Evolutionary conservation across 805 yeast genomes (phyloP).

Genomic region (Lachancea lanzarotensis): DNA sequence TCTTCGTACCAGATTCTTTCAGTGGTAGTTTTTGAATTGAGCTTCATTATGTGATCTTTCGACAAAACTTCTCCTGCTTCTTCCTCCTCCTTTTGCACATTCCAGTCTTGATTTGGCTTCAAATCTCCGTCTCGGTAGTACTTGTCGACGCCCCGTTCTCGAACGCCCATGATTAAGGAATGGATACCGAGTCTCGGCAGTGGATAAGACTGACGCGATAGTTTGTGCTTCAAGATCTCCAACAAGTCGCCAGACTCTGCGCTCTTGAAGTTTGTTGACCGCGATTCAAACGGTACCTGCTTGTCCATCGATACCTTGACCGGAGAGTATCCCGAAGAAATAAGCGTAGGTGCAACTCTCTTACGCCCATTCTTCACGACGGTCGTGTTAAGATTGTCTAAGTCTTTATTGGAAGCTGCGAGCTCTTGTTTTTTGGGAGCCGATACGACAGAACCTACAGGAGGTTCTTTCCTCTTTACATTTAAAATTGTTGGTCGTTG

Average conservation of each 20-base stretch:
- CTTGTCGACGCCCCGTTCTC: constrained; percentile 34
- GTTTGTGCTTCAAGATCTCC: constrained; percentile 10
- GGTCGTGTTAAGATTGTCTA: constrained; percentile 36
- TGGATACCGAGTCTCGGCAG: constrained; percentile 62
- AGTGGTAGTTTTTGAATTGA: constrained; percentile 23
- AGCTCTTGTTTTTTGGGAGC: constrained; percentile 20
- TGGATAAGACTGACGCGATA: constrained; percentile 42
- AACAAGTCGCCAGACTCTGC: neutral
- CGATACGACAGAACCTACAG: neutral
- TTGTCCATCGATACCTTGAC: constrained; percentile 1
- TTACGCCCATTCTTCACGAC: constrained; percentile 72
- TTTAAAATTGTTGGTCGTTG: constrained; percentile 9
- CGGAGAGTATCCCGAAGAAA: constrained; percentile 40
- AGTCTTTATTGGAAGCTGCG: constrained; percentile 8
- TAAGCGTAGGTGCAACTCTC: constrained; percentile 63
- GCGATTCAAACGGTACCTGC: neutral
- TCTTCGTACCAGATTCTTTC: constrained; percentile 29
- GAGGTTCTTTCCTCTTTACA: constrained; percentile 4
- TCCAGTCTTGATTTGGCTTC: constrained; percentile 13
- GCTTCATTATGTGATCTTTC: constrained; percentile 4
- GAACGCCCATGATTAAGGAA: constrained; percentile 54
- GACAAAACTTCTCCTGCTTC: constrained; percentile 26
- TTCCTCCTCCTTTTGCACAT: constrained; percentile 18
- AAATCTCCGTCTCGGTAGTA: constrained; percentile 12
- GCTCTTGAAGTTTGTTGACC: neutral